Evolutionary conservation across 768 basidiomycete genomes (phyloP).

Genomic region (Trametes gibbosa): DNA sequence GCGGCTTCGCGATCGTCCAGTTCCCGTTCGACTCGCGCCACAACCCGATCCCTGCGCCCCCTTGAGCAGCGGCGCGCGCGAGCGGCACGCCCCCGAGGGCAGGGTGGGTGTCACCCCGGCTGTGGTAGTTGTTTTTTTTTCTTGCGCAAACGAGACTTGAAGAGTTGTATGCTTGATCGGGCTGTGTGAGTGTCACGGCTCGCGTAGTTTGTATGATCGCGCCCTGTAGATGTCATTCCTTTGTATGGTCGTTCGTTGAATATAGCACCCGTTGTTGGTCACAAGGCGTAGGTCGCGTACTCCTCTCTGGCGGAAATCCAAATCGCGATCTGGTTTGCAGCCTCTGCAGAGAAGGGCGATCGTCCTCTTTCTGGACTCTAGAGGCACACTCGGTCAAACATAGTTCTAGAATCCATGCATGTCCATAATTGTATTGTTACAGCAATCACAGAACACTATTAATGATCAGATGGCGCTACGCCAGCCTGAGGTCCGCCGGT

Average conservation of each 20-base stretch:
- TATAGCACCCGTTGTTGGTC: background rate
- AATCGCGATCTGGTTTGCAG: no score
- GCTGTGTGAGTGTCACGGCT: no score
- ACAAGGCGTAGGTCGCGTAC: no score
- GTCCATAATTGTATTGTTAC: no score
- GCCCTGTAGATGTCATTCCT: background rate
- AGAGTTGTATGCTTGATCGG: background rate
- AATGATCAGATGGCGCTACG: no score
- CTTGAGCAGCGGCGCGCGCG: background rate
- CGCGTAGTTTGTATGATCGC: background rate
- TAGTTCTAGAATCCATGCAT: no score
- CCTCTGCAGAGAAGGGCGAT: no score
- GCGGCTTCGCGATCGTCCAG: slow-evolving; percentile 48
- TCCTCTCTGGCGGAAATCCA: no score
- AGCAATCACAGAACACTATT: no score
- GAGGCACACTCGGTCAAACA: no score
- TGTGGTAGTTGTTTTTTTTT: background rate
- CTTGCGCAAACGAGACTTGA: background rate
- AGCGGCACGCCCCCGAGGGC: background rate
- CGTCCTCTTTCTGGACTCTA: no score
- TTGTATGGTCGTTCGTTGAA: background rate
- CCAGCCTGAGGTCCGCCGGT: no score
- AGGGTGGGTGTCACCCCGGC: background rate
- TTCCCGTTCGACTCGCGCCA: slow-evolving; percentile 16
- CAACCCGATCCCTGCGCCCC: background rate